phyloP scores from a whole-genome alignment of 2,329 filamentous ascomycete species.

The Cladophialophora carrionii region DNA sequence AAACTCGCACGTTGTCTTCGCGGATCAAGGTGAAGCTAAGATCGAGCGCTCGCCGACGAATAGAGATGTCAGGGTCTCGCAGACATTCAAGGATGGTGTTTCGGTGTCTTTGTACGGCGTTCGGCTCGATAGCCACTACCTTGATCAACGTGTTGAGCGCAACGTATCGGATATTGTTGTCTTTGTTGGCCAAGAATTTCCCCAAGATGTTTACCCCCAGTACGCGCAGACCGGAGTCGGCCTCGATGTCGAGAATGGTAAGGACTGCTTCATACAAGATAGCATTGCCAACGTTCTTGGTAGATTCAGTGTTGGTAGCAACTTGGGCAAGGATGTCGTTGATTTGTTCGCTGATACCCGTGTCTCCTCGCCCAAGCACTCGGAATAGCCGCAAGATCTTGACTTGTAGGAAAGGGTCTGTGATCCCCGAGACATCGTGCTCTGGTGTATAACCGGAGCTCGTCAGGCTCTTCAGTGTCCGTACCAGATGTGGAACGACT shows the following conservation, averaged over 20 bases:
- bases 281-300: slow-evolving; percentile 97
- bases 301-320: slow-evolving; percentile 95
- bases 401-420: slow-evolving; percentile 95
- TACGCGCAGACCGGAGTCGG: slow-evolving; percentile 90
- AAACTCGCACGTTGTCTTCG: slow-evolving; percentile 88
- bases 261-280: slow-evolving; percentile 97
- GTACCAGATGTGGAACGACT: slow-evolving; percentile 80
- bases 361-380: slow-evolving; percentile 83
- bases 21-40: slow-evolving; percentile 98
- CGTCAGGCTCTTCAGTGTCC: slow-evolving; percentile 86
- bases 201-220: slow-evolving; percentile 97
- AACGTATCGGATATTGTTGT: slow-evolving; percentile 99
- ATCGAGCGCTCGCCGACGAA: slow-evolving; percentile 90
- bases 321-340: slow-evolving; percentile 98
- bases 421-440: slow-evolving; percentile 97
- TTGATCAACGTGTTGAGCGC: slow-evolving; percentile 97
- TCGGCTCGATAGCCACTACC: slow-evolving; percentile 96
- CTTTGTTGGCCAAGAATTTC: slow-evolving; percentile 96
- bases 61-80: slow-evolving; percentile 96
- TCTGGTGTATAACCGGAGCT: slow-evolving; percentile 96
- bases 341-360: slow-evolving; percentile 90
- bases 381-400: slow-evolving; percentile 88
- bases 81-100: slow-evolving; percentile 98
- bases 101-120: slow-evolving; percentile 92
- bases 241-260: slow-evolving; percentile 97